Evolutionary conservation across 768 basidiomycete species (phyloP).

Genomic region (Xerocomus potaroensis): DNA sequence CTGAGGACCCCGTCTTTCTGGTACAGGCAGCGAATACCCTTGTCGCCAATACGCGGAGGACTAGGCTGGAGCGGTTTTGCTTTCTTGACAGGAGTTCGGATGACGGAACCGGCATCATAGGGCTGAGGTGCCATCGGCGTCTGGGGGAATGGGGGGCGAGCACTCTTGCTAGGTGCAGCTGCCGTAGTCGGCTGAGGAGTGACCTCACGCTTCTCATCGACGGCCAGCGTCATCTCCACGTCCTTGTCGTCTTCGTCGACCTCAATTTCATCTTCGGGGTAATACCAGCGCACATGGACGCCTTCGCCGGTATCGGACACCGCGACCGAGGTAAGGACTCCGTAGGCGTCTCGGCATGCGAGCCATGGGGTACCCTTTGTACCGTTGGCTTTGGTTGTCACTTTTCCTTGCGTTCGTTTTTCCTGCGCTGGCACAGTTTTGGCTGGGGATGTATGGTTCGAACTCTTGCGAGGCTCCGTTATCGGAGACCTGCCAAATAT

Average conservation of each 20-base stretch:
- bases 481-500: conserved; percentile 13
- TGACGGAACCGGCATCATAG: conserved; percentile 30
- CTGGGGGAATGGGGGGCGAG: conserved; percentile 8
- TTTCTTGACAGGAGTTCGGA: conserved; percentile 28
- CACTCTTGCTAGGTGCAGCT: background rate
- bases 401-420: background rate
- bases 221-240: conserved; percentile 6
- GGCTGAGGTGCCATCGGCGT: conserved; percentile 19
- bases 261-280: conserved; percentile 7
- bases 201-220: conserved; percentile 15
- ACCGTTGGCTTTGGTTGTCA: background rate
- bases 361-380: conserved; percentile 11
- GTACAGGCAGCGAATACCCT: conserved; percentile 22
- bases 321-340: conserved; percentile 9
- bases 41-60: conserved; percentile 28
- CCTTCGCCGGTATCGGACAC: conserved; percentile 23
- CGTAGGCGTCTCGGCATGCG: conserved; percentile 16
- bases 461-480: conserved; percentile 6
- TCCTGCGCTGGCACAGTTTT: background rate
- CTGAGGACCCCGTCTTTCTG: conserved; percentile 9
- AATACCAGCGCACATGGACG: conserved; percentile 17
- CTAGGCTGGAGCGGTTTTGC: conserved; percentile 25
- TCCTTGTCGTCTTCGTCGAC: conserved; percentile 8
- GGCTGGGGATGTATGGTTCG: background rate
- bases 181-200: conserved; percentile 8